phyloP scores from a whole-genome alignment of 2,329 filamentous ascomycete species.

The Dissoconium aciculare region DNA sequence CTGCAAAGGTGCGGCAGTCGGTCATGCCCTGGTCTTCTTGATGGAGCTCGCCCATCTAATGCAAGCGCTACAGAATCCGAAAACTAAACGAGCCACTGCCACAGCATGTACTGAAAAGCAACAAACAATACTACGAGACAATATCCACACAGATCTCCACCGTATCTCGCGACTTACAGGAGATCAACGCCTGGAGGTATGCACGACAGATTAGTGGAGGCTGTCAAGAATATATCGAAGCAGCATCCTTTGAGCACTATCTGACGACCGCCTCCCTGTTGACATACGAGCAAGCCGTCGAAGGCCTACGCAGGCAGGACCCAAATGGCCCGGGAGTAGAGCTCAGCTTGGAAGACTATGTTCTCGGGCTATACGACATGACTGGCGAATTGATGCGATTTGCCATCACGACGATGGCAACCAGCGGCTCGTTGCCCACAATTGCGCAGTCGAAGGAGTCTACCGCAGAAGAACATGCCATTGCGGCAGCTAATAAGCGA shows the following conservation, averaged over 20 bases:
- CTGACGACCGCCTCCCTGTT: constrained; percentile 63
- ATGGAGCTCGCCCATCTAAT: too few relatives aligned
- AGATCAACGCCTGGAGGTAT: constrained; percentile 73
- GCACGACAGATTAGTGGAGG: constrained; percentile 59
- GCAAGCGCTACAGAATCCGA: constrained; percentile 45
- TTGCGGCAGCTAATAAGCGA: constrained; percentile 24
- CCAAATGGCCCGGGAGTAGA: constrained; percentile 36
- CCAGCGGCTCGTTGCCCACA: constrained; percentile 44
- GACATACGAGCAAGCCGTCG: constrained; percentile 44
- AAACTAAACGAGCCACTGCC: constrained; percentile 47
- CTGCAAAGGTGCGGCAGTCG: constrained; percentile 69
- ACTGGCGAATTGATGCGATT: constrained; percentile 96
- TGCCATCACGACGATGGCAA: constrained; percentile 74
- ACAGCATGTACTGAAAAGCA: constrained; percentile 52
- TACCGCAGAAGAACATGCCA: constrained; percentile 25
- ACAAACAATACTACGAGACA: constrained; percentile 51
- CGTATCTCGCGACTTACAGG: constrained; percentile 58
- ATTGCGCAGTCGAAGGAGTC: constrained; percentile 18
- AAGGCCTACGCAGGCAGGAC: constrained; percentile 25
- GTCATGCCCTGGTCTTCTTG: too few relatives aligned
- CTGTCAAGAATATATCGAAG: constrained; percentile 89
- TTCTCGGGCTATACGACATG: constrained; percentile 83
- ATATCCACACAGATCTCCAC: constrained; percentile 54
- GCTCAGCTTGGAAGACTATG: constrained; percentile 69
- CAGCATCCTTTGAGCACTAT: constrained; percentile 78